These are phyloP conservation scores for Rhizopus stolonifer DNA, from an alignment of 371 early-diverging fungal genomes.

Conservation along the genomic window DNA sequence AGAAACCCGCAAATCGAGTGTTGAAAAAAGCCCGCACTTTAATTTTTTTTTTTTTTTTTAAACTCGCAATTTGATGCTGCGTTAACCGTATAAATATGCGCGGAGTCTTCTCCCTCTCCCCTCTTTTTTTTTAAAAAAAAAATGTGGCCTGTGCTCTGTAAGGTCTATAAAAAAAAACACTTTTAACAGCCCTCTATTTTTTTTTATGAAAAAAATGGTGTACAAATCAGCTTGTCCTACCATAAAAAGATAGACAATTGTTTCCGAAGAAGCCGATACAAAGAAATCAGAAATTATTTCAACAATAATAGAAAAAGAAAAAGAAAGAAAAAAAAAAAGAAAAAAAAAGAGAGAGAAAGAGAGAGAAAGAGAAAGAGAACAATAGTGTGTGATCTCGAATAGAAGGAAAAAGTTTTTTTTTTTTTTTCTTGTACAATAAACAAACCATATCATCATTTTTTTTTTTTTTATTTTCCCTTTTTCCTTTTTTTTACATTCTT, in stretches of 20 bases:
- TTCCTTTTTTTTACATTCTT: background rate
- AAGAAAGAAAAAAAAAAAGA: background rate
- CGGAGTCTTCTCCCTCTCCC: too few species aligned
- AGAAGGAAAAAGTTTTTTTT: background rate
- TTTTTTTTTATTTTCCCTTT: background rate
- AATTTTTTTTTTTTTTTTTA: too few species aligned
- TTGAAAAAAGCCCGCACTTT: too few species aligned
- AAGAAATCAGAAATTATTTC: background rate
- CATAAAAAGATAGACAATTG: background rate
- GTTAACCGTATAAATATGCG: too few species aligned
- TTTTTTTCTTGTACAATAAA: background rate
- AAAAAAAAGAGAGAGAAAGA: background rate
- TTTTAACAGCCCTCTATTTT: too few species aligned
- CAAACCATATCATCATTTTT: background rate
- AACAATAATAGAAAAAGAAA: background rate
- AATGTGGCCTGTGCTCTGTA: too few species aligned
- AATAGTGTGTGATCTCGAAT: background rate
- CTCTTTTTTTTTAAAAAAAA: too few species aligned
- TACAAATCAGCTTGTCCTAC: conserved; percentile 2
- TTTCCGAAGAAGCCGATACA: background rate
- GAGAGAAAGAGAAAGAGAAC: too few species aligned
- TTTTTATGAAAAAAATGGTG: too few species aligned
- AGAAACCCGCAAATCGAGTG: too few species aligned
- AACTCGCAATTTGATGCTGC: too few species aligned
- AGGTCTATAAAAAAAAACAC: too few species aligned